A percentile compares a stretch with the other conserved stretches of the same genome.
phyloP scores from a whole-genome alignment of 208 protist genomes.

The Leishmania guyanensis region DNA sequence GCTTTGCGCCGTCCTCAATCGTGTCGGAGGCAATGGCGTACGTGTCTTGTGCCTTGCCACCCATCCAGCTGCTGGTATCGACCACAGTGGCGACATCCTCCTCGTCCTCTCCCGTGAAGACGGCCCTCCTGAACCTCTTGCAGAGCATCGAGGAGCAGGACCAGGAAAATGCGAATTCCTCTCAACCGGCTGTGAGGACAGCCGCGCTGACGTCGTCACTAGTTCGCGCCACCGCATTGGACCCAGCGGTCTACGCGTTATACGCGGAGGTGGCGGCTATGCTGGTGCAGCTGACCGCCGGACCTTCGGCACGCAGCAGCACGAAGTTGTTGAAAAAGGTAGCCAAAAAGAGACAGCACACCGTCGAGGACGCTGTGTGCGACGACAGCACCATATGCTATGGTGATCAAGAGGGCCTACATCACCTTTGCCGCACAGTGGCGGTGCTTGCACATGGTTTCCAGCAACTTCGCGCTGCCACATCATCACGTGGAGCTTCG shows the following conservation, averaged over 20 bases:
- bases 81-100: not conserved
- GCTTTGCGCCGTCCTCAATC: not conserved
- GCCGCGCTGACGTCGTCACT: not conserved
- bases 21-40: slow-evolving; percentile 23
- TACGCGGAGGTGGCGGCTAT: slow-evolving; percentile 67
- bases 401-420: slow-evolving; percentile 38
- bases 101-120: slow-evolving; percentile 18
- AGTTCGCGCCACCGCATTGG: slow-evolving; percentile 9
- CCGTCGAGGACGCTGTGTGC: not conserved
- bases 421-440: slow-evolving; percentile 54
- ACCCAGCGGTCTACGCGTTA: slow-evolving; percentile 46
- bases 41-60: slow-evolving; percentile 28
- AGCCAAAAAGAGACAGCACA: slow-evolving; percentile 6
- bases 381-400: not conserved
- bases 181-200: not conserved
- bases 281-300: slow-evolving; percentile 45
- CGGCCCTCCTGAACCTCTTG: slow-evolving; percentile 26
- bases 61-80: slow-evolving; percentile 29
- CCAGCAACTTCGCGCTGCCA: slow-evolving; percentile 23
- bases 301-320: slow-evolving; percentile 9
- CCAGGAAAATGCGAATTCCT: not conserved
- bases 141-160: slow-evolving; percentile 27
- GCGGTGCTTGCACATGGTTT: slow-evolving; percentile 55
- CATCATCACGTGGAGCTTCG: not conserved
- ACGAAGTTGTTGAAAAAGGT: slow-evolving; percentile 2